A percentile compares a stretch with the other conserved stretches of the same genome.
Conservation (phyloP, 768 basidiomycete genomes). For the Mycena venus region DNA sequence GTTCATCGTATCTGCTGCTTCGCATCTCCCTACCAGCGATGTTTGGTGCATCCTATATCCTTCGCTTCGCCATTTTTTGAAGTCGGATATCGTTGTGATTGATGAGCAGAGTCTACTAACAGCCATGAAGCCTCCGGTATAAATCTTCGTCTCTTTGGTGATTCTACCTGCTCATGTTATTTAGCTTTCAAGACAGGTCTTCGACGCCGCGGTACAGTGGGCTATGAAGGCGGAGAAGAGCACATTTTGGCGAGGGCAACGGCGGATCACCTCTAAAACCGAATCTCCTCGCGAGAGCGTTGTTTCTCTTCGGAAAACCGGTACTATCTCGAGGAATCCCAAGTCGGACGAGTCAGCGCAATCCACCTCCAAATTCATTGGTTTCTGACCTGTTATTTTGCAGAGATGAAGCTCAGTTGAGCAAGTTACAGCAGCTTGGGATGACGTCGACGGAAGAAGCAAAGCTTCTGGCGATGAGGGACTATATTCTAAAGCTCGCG, state of each 20-base stretch:
- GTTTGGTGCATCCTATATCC: slow-evolving; percentile 99
- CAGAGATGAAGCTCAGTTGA: slow-evolving; percentile 84
- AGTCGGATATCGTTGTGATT: slow-evolving; percentile 83
- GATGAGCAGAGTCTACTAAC: slow-evolving; percentile 82
- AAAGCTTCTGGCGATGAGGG: slow-evolving; percentile 90
- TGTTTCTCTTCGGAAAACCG: slow-evolving; percentile 70
- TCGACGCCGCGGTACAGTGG: slow-evolving; percentile 90
- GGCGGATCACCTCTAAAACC: slow-evolving; percentile 59
- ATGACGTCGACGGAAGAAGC: slow-evolving; percentile 86
- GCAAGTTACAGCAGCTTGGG: slow-evolving; percentile 88
- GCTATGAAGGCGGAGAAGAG: slow-evolving; percentile 87
- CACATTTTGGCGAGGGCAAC: slow-evolving; percentile 80
- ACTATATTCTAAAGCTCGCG: slow-evolving; percentile 89
- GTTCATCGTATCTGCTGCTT: slow-evolving; percentile 89
- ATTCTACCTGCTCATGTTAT: neutral
- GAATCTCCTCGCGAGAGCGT: slow-evolving; percentile 84
- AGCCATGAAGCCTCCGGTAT: slow-evolving; percentile 84
- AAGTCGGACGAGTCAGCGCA: slow-evolving; percentile 84
- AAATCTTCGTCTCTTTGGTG: neutral
- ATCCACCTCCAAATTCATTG: neutral
- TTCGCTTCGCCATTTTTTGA: slow-evolving; percentile 86
- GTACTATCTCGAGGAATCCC: slow-evolving; percentile 58
- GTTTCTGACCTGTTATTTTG: slow-evolving; percentile 13
- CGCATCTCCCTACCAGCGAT: slow-evolving; percentile 87
- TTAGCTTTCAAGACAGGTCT: slow-evolving; percentile 76